These are phyloP conservation scores for Hypoxylon sp. DNA, from an alignment of 2,329 filamentous ascomycete species.

Conservation along the genomic window DNA sequence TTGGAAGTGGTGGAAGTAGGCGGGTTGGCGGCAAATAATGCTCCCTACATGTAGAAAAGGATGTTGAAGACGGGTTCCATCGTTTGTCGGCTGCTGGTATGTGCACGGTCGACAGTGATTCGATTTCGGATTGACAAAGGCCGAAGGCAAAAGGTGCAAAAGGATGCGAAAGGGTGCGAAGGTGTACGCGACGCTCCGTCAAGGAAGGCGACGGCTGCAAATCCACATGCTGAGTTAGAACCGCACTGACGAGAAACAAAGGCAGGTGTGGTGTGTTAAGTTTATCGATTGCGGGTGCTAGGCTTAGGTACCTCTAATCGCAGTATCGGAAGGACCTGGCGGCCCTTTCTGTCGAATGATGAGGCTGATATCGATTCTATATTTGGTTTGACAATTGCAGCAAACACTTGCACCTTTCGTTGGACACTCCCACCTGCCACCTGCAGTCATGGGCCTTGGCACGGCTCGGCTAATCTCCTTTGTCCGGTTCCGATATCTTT, in stretches of 20 bases:
- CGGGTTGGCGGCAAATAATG: constrained; percentile 28
- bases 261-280: not conserved
- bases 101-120: constrained; percentile 2
- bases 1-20: not conserved
- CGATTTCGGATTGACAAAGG: constrained; percentile 15
- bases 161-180: not conserved
- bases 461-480: constrained; percentile 13
- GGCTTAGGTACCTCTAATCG: not conserved
- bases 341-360: constrained; percentile 9
- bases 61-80: constrained; percentile 26
- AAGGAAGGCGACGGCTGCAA: constrained; percentile 31
- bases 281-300: not conserved
- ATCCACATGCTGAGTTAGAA: constrained; percentile 32
- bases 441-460: not conserved
- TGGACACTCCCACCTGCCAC: not conserved
- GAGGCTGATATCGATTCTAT: constrained; percentile 7
- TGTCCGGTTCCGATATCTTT: constrained; percentile 30
- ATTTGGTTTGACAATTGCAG: constrained; percentile 23
- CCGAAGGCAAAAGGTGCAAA: not conserved
- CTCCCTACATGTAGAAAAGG: constrained; percentile 24
- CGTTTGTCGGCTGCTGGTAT: constrained; percentile 21
- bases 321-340: not conserved
- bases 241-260: constrained; percentile 11
- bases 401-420: constrained; percentile 1
- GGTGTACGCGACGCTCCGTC: constrained; percentile 23